Conservation (phyloP, 305 asterid genomes). For the Solanum aculeatissimum region DNA sequence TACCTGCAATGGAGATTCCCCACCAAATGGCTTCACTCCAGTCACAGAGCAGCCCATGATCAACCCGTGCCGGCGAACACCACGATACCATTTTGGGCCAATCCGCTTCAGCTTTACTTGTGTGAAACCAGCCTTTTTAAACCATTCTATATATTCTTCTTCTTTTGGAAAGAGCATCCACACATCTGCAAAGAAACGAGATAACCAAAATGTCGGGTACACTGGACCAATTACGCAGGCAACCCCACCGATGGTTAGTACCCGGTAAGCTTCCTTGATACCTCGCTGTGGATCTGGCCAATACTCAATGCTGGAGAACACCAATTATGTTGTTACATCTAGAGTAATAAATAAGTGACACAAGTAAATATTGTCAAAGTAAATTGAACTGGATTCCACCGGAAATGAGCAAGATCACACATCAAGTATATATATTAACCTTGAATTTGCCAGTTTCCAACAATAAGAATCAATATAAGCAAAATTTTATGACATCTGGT, state of each 20-base stretch:
- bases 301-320: conserved; percentile 24
- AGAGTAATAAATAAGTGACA: neutral
- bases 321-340: neutral
- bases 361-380: neutral
- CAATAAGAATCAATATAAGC: neutral
- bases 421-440: neutral
- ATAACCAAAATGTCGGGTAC: conserved; percentile 31
- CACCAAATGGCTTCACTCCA: conserved; percentile 21
- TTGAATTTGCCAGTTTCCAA: neutral
- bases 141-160: conserved; percentile 34
- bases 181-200: conserved; percentile 26
- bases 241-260: conserved; percentile 19
- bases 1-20: conserved; percentile 31
- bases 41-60: conserved; percentile 37
- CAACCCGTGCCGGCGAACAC: conserved; percentile 28
- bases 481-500: neutral
- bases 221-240: conserved; percentile 35
- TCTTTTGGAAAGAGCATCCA: conserved; percentile 39
- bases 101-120: conserved; percentile 26
- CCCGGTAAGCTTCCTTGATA: conserved; percentile 31
- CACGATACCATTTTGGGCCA: conserved; percentile 34
- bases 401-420: neutral
- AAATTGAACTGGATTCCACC: neutral
- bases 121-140: conserved; percentile 27
- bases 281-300: conserved; percentile 43